Base-by-base conservation (phyloP, 2,329 filamentous ascomycete species). In the Fusarium goolgardi region DNA sequence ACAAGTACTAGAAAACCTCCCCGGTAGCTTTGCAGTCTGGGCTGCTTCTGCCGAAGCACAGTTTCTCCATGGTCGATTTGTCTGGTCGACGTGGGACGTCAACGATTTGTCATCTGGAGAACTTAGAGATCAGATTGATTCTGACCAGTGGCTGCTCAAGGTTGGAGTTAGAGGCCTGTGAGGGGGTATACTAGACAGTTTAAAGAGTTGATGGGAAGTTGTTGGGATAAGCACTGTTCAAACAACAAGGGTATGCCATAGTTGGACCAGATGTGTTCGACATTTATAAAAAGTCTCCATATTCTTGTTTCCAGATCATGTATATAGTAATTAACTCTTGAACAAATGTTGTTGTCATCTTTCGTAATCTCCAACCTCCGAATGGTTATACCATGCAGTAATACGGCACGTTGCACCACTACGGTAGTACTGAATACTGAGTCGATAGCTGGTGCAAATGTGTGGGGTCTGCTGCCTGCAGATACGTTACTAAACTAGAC, bases 81-180 rank as follows among this genome's bases (percentile, higher is more conserved):
- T 83, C 2, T 85, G 82, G 80, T 76, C 78, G 9, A 83, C 82
- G 23, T 86, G 82, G 83, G 84, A 86, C 70, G 78, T 84, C 2
- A 78, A 82, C n/a, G 82, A 85, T 60, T 70, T 85, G 3, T 31
- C 31, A 9, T 55, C 57, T 4, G 61, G 64, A 3, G 39, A 62
- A 2, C 34, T 67, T 4, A 58, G 63, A 23, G 39, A 37, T 0
- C 50, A 59, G 13, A 59, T 74, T 25, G 61, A 66, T 4, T 27
- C 41, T 1, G 66, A 75, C 3, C 58, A 69, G 2, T 69, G 67
- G 63, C 31, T 72, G 15, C 68, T 75, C 2, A 73, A 70, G 16
- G 70, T 74, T 25, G 72, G 72, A 27, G 66, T 74, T 1, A 66
- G 61, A n/a, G 71, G 72, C 0, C n/a, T 74, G 3, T 59, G 35